These are phyloP conservation scores for Ceratocystis ficicola DNA, from an alignment of 2,329 filamentous ascomycete species.

Conservation along the genomic window DNA sequence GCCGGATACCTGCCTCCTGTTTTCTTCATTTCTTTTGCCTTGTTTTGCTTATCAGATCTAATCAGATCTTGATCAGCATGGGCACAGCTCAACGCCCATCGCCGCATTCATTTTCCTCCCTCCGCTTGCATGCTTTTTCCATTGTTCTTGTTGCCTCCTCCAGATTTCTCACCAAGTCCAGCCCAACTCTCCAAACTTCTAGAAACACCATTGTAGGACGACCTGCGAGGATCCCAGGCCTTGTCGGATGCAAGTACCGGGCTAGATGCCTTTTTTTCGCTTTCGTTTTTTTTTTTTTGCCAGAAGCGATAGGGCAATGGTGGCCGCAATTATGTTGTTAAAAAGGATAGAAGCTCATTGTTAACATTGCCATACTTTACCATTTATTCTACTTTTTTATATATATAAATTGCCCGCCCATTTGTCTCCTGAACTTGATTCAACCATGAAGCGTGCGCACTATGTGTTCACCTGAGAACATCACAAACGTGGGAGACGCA, in stretches of 20 bases:
- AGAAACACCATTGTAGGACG: slow-evolving; percentile 13
- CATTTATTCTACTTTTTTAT: background rate
- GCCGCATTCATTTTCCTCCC: background rate
- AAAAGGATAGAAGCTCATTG: slow-evolving; percentile 1
- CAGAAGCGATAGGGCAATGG: background rate
- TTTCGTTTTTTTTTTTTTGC: background rate
- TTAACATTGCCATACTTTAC: background rate
- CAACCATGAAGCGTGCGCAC: too few relatives aligned
- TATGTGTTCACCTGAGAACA: background rate
- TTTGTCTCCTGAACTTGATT: background rate
- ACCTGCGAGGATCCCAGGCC: slow-evolving; percentile 15
- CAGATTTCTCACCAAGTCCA: background rate
- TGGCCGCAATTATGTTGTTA: background rate
- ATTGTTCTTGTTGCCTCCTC: background rate
- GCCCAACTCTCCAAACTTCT: background rate
- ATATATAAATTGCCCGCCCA: background rate
- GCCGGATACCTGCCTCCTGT: background rate
- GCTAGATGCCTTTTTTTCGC: background rate
- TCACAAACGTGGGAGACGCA: background rate
- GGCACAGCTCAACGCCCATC: background rate
- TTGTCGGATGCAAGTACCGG: slow-evolving; percentile 13
- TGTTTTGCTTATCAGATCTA: slow-evolving; percentile 15
- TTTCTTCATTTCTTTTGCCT: background rate
- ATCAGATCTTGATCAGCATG: background rate
- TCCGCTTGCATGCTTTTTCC: background rate